These are phyloP conservation scores for Magnusiomyces fungicola DNA, from an alignment of 1,139 yeast species.

Conservation along the genomic window DNA sequence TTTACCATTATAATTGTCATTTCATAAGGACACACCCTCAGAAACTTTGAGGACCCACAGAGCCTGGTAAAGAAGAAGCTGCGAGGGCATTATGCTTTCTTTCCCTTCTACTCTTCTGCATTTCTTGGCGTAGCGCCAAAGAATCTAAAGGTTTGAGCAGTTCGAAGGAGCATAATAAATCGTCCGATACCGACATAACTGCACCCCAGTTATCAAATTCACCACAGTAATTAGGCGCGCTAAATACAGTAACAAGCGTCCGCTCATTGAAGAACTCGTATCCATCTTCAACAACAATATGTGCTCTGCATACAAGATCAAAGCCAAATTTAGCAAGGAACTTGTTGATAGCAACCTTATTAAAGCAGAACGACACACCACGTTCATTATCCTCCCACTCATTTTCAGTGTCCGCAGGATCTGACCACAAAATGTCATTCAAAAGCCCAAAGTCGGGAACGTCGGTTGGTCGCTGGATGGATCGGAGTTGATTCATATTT, in stretches of 20 bases:
- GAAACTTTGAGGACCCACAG: slow-evolving; percentile 3
- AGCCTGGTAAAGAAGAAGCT: background rate
- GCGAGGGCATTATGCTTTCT: slow-evolving; percentile 24
- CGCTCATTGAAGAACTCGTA: slow-evolving; percentile 94
- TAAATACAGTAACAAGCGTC: slow-evolving; percentile 86
- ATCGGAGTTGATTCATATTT: slow-evolving; percentile 85
- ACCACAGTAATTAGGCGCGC: slow-evolving; percentile 97
- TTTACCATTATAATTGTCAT: background rate
- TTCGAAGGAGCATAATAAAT: slow-evolving; percentile 84
- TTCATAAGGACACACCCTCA: background rate
- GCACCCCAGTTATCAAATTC: slow-evolving; percentile 99
- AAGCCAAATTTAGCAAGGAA: slow-evolving; percentile 82
- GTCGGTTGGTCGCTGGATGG: slow-evolving; percentile 90
- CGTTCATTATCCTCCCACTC: slow-evolving; percentile 99
- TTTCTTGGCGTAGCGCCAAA: slow-evolving; percentile 81
- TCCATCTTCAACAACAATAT: slow-evolving; percentile 98
- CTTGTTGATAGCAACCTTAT: slow-evolving; percentile 86
- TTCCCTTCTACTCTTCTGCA: slow-evolving; percentile 31
- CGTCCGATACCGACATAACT: slow-evolving; percentile 94
- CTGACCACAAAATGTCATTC: slow-evolving; percentile 92
- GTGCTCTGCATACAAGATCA: slow-evolving; percentile 93
- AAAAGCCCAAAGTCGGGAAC: slow-evolving; percentile 93
- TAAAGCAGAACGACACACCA: slow-evolving; percentile 89
- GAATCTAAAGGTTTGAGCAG: slow-evolving; percentile 89
- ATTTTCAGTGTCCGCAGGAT: slow-evolving; percentile 88